phyloP scores from a whole-genome alignment of 179 eudicot genomes.

The Dionaea muscipula region DNA sequence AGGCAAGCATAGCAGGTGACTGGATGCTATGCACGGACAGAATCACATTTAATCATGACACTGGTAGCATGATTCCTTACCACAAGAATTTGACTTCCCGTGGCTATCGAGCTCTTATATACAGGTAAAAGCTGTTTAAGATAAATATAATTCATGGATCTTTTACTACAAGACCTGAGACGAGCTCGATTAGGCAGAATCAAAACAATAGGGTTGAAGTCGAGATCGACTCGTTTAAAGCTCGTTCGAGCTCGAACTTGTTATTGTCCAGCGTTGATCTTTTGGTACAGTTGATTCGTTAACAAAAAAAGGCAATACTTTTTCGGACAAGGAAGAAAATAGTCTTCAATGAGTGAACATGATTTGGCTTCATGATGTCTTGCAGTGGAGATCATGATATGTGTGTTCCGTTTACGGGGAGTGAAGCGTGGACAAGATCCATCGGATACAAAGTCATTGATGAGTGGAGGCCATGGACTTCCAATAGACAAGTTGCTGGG shows the following conservation, averaged over 20 bases:
- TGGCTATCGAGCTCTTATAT: conserved; percentile 79
- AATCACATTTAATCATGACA: conserved; percentile 47
- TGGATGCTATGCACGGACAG: conserved; percentile 71
- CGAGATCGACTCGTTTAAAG: no score
- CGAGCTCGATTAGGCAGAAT: no score
- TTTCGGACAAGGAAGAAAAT: no score
- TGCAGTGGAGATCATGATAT: conserved; percentile 80
- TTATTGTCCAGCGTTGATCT: no score
- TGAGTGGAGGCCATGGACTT: conserved; percentile 72
- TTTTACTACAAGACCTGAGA: not conserved
- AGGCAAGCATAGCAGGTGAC: conserved; percentile 52
- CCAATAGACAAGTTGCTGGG: conserved; percentile 62
- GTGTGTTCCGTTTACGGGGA: conserved; percentile 79
- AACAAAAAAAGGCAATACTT: no score
- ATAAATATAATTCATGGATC: not conserved
- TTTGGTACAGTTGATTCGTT: no score
- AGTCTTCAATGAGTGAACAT: not conserved
- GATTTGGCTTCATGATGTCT: not conserved
- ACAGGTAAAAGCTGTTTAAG: conserved; percentile 33
- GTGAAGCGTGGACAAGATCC: conserved; percentile 72
- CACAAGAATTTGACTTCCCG: conserved; percentile 73
- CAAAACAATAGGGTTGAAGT: no score
- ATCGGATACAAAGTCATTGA: conserved; percentile 54
- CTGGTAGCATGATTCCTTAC: conserved; percentile 91
- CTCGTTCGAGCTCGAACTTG: no score